Evolutionary conservation across 139 green algal genomes (phyloP).

Genomic region (Coccomyxa sp.): DNA sequence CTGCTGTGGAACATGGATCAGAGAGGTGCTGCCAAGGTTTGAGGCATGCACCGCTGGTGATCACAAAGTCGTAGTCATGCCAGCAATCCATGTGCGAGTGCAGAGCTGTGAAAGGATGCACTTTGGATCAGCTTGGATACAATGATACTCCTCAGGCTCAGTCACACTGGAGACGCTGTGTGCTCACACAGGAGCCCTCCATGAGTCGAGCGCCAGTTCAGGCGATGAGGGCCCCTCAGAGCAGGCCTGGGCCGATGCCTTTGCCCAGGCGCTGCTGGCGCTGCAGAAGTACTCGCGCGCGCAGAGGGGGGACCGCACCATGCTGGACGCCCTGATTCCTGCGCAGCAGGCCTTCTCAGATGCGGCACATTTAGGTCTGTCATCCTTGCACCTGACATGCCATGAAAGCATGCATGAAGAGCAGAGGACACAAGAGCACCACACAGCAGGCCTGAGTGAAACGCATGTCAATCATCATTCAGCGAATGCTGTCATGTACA

Average conservation of each 20-base stretch:
- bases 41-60: no score
- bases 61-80: no score
- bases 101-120: no score
- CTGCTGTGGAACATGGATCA: no score
- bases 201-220: neutral
- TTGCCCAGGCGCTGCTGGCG: slow-evolving; percentile 47
- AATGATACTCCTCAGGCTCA: no score
- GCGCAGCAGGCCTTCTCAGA: slow-evolving; percentile 19
- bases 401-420: neutral
- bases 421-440: neutral
- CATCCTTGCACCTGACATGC: neutral
- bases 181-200: neutral
- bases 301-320: slow-evolving; percentile 56
- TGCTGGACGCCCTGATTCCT: slow-evolving; percentile 76
- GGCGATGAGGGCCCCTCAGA: neutral
- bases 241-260: slow-evolving; percentile 15
- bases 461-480: neutral
- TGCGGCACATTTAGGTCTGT: slow-evolving; percentile 16
- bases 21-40: no score
- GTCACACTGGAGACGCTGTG: no score
- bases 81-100: no score
- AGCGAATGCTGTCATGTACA: no score
- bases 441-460: neutral
- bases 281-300: slow-evolving; percentile 69
- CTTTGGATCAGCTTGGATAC: no score